Base-by-base conservation (phyloP, 2,329 filamentous ascomycete genomes). In the Penicillium vulpinum region DNA sequence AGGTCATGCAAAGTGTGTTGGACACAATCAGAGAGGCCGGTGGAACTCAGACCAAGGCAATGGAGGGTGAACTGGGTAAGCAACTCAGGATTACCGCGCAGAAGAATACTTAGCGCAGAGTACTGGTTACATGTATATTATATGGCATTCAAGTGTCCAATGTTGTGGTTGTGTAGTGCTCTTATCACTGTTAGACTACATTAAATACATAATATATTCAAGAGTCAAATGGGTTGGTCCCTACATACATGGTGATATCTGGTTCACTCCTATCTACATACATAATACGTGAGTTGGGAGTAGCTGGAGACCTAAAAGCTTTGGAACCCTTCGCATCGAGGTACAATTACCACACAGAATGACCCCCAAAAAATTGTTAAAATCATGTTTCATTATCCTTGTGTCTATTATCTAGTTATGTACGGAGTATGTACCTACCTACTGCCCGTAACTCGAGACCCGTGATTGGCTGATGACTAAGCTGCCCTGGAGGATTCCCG, bases 1-100 rank as follows among this genome's bases (percentile, higher is more conserved):
- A 74, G 24, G 72, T 92, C 43, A 66, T 93, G 54, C 71, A 74
- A 56, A 76, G 67, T 50, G 71, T 90, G 1, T 72, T 73, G 57
- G 72, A 78, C 35, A 75, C 75, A 10, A 76, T 79, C 35, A 73
- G 69, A 18, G 75, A 78, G 41, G 74, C 78, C 10, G 72, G 76
- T 36, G 77, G 71, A 21, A 67, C 64, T n/a, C 75, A 78, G 59
- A 63, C 70, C 22, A 76, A 74, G 48, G 64, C 72, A 4, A 75
- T 77, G 70, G 74, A 78, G 40, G 78, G 78, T 6, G 69, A 73
- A 24, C 65, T 76, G 8, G 72, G 77, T 16, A 72, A 72, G 44
- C 69, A 70, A 22, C 66, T 75, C 21, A 67, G 66, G n/a, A 62
- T 77, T n/a, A 65, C 67, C 31, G 68, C 76, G 48, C 69, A 74